Evolutionary conservation across 2,329 filamentous ascomycete genomes (phyloP).

Genomic region (Lachnellula arida): DNA sequence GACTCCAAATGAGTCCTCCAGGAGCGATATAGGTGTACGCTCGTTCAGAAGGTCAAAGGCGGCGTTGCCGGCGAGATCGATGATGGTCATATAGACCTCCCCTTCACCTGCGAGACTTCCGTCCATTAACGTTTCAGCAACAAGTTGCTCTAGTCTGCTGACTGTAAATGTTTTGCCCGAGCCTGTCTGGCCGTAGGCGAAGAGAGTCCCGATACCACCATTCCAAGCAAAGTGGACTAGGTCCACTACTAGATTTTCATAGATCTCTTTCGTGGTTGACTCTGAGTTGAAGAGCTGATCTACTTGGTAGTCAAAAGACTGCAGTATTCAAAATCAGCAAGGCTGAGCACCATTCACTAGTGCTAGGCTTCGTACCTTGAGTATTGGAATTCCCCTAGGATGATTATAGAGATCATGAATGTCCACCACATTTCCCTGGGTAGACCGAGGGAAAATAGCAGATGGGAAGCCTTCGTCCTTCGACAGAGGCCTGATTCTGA

Average conservation of each 20-base stretch:
- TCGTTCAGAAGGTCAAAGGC: slow-evolving; percentile 46
- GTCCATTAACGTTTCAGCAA: slow-evolving; percentile 62
- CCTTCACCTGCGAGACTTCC: slow-evolving; percentile 75
- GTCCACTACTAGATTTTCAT: slow-evolving; percentile 7
- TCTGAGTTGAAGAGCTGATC: slow-evolving; percentile 11
- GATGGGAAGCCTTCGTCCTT: slow-evolving; percentile 3
- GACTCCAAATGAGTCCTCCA: slow-evolving; percentile 42
- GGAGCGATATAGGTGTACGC: slow-evolving; percentile 39
- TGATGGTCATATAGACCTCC: slow-evolving; percentile 84
- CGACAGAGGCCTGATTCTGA: slow-evolving; percentile 1
- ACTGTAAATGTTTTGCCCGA: slow-evolving; percentile 46
- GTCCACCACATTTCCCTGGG: slow-evolving; percentile 4
- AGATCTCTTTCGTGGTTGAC: slow-evolving; percentile 13
- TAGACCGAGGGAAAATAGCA: slow-evolving; percentile 1
- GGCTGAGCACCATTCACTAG: not conserved
- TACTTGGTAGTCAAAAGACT: slow-evolving; percentile 11
- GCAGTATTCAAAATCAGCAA: not conserved
- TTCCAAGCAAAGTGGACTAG: slow-evolving; percentile 27
- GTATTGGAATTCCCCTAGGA: not conserved
- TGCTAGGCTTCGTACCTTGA: not conserved
- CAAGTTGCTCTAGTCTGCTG: slow-evolving; percentile 38
- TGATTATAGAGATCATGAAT: not conserved
- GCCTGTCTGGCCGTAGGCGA: slow-evolving; percentile 46
- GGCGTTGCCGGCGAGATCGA: slow-evolving; percentile 83
- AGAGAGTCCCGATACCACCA: slow-evolving; percentile 45